Base-by-base conservation (phyloP, 1,284 basidiomycete genomes). In the Butyriboletus regius region DNA sequence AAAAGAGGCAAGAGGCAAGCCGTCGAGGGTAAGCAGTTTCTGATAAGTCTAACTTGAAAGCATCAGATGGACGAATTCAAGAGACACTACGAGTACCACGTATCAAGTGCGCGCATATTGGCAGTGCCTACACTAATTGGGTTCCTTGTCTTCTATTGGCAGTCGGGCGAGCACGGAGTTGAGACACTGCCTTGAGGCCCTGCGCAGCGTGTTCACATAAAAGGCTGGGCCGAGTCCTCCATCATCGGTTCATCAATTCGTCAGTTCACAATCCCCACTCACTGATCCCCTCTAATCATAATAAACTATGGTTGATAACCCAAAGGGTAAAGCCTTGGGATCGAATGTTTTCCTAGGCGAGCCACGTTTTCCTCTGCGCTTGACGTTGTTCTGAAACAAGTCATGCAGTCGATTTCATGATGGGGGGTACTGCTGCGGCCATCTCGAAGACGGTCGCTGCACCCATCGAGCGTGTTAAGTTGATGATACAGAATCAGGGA, bases 401-500 rank as follows among this genome's bases (percentile, higher is more conserved):
- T 20, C 13, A 10, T 48, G 1, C 33, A 75, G 74, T 70, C 49
- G 72, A 75, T 59, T 76, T 75, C 62, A 64, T 76, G 67, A 75
- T 75, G 74, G 75, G 74, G 44, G 75, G 75, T 41, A 73, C 73
- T 12, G 73, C 74, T 40, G 73, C 73, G 28, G 67, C 79, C 54
- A 81, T 83, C 66, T 78, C 82, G 59, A 85, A 85, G 73, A 85
- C 82, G 39, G 76, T 74, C 50, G 82, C 82, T 36, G 83, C 83
- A 53, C 83, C 83, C 62, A 85, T 85, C 54, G 83, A 85, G 71
- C 80, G 83, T 57, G 79, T 85, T 67, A 85, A 79, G 71, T 67
- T 84, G 57, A 70, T 83, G 61, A 79, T 83, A 58, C 82, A 84
- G 71, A 84, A 83, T 68, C 82, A 84, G 70, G 78, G 70, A 18